These are phyloP conservation scores for Casuarina glauca DNA, from an alignment of 306 rosid genomes.

Conservation along the genomic window DNA sequence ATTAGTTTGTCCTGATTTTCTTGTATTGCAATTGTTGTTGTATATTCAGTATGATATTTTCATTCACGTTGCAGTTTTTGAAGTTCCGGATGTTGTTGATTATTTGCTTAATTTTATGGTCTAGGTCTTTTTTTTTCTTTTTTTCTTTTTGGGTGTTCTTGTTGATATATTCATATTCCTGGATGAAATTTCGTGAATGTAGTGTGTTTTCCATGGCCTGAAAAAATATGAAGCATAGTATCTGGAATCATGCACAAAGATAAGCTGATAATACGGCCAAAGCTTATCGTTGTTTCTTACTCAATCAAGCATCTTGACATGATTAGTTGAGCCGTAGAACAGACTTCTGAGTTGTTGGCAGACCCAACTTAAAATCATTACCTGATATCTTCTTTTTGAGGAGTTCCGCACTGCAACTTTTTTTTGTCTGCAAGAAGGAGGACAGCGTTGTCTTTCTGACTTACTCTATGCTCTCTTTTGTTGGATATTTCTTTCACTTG, in stretches of 20 bases:
- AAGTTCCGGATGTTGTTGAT: not conserved
- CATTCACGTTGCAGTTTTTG: not conserved
- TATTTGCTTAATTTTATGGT: conserved; percentile 12
- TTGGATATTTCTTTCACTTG: not conserved
- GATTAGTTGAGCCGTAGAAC: conserved; percentile 1
- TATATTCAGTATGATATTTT: not conserved
- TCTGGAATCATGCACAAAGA: not conserved
- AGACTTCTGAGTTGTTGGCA: not conserved
- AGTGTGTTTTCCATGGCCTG: not conserved
- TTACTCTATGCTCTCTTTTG: not conserved
- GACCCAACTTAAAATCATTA: not conserved
- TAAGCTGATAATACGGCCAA: not conserved
- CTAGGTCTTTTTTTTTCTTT: not conserved
- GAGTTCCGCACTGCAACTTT: not conserved
- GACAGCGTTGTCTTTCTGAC: not conserved
- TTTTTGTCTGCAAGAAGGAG: not conserved
- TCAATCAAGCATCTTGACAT: not conserved
- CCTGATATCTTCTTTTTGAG: not conserved
- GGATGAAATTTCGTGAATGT: not conserved
- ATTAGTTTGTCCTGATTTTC: conserved; percentile 1
- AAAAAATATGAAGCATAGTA: not conserved
- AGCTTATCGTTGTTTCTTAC: not conserved
- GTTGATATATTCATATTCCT: not conserved
- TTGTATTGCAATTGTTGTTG: not conserved
- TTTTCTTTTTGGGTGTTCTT: not conserved